A percentile compares a stretch with the other conserved stretches of the same genome.
phyloP scores from a whole-genome alignment of 768 basidiomycete genomes.

The Boletus rufocinnamomeus region DNA sequence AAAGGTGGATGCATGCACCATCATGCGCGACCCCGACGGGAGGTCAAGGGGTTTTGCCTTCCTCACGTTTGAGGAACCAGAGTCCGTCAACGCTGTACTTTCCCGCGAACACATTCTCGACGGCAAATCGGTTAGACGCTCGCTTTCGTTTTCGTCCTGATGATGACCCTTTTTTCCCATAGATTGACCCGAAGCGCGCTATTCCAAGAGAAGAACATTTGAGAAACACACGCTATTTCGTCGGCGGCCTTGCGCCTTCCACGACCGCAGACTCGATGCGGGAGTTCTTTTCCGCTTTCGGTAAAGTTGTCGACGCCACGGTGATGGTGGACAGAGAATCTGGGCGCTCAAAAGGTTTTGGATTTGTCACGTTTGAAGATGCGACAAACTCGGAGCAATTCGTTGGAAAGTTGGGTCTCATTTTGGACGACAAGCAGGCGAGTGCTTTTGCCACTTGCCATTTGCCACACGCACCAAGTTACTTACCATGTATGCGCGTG shows the following conservation, averaged over 20 bases:
- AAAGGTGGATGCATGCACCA: constrained; percentile 78
- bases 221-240: constrained; percentile 77
- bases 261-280: constrained; percentile 74
- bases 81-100: constrained; percentile 65
- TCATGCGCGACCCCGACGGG: constrained; percentile 78
- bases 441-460: constrained; percentile 19
- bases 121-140: constrained; percentile 66
- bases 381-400: constrained; percentile 62
- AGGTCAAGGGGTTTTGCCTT: constrained; percentile 86
- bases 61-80: constrained; percentile 73
- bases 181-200: constrained; percentile 90
- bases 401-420: constrained; percentile 64
- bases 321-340: constrained; percentile 85
- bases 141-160: not conserved
- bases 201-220: constrained; percentile 82
- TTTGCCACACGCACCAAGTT: not conserved
- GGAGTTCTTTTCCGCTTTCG: constrained; percentile 68
- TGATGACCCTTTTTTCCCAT: not conserved
- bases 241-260: constrained; percentile 68
- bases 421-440: constrained; percentile 78
- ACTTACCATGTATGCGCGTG: not conserved
- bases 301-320: constrained; percentile 80
- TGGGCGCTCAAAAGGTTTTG: constrained; percentile 77
- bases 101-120: constrained; percentile 69
- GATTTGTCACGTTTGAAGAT: constrained; percentile 81